Evolutionary conservation across 495 filamentous ascomycete species (phyloP).

Genomic region (Filosporella fistucella): DNA sequence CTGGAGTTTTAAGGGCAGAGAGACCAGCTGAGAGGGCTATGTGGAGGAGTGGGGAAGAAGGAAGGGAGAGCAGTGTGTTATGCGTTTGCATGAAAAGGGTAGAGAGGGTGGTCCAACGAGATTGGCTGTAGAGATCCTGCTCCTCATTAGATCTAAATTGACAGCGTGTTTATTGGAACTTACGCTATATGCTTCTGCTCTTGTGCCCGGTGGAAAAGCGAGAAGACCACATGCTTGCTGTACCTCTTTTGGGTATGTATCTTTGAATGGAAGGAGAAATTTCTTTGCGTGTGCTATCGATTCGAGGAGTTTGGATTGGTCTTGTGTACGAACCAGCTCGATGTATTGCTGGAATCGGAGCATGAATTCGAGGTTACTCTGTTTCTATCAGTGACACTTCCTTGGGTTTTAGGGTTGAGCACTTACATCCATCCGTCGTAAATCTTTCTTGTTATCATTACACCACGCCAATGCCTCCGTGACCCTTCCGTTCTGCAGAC

Average conservation of each 20-base stretch:
- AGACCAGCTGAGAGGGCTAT: conserved; percentile 88
- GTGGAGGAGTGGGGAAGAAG: conserved; percentile 78
- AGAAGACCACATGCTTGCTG: conserved; percentile 74
- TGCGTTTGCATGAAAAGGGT: conserved; percentile 80
- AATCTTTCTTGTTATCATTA: conserved; percentile 79
- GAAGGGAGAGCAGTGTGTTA: conserved; percentile 81
- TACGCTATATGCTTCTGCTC: conserved; percentile 61
- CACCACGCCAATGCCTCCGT: conserved; percentile 85
- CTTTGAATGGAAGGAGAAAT: conserved; percentile 62
- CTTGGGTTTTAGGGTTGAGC: not conserved
- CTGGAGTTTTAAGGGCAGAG: conserved; percentile 91
- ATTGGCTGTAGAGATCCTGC: conserved; percentile 65
- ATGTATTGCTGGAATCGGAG: conserved; percentile 95
- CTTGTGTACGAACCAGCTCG: conserved; percentile 69
- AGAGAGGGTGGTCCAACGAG: conserved; percentile 74
- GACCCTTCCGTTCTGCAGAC: conserved; percentile 48
- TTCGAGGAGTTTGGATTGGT: conserved; percentile 58
- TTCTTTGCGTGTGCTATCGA: conserved; percentile 79
- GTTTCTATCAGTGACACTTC: conserved; percentile 25
- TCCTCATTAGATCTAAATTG: not conserved
- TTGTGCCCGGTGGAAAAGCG: conserved; percentile 61
- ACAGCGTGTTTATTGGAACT: not conserved
- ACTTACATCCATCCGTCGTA: conserved; percentile 78
- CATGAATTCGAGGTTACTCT: conserved; percentile 91
- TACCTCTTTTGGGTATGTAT: conserved; percentile 64